Base-by-base conservation (phyloP, 2,329 filamentous ascomycete species). In the Pseudocercospora eumusae region DNA sequence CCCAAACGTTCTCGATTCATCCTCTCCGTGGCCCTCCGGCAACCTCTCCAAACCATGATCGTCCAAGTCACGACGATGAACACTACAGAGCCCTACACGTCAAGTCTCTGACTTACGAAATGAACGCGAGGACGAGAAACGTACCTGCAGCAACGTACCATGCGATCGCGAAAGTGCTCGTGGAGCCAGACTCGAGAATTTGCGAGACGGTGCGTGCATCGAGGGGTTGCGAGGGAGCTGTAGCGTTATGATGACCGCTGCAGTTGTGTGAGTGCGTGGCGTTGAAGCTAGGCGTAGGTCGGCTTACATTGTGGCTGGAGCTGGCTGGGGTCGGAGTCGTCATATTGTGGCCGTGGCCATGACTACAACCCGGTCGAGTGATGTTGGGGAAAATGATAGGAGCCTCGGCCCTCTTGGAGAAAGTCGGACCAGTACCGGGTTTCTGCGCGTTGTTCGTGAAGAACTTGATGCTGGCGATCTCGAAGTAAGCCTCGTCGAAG, bases 401-500 rank as follows among this genome's bases (percentile, higher is more conserved):
- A 0, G 11, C 52, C 18, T 54, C 52, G 4, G 20, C 28, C 15
- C 52, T 33, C 52, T 54, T 54, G 8, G 13, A 18, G 18, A 54
- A 54, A n/a, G 52, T 57, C 21, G 59, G 53, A 36, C 60, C 63
- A 40, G 47, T 40, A 25, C 60, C 61, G 8, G 60, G 49, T 44
- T 23, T 44, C 60, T 62, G 58, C 15, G 54, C 61, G 40, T 61
- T 61, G 11, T 56, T 67, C 7, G 60, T 58, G 44, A 66, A 92
- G 13, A 91, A 84, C 76, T 85, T 86, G 71, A 92, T 79, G 36
- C 83, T 86, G 72, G 89, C 90, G 76, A 96, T 83, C 63, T 85
- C 77, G 90, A 91, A 96, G 79, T 88, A 96, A 1, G 90, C 84
- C 23, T 93, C 83, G 20, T 77, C 73, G 74, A 95, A 96, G 11